Evolutionary conservation across 495 filamentous ascomycete species (phyloP), one percentile per base, ranked within the genome.

Genomic region (Chaetomidium leptoderma): DNA sequence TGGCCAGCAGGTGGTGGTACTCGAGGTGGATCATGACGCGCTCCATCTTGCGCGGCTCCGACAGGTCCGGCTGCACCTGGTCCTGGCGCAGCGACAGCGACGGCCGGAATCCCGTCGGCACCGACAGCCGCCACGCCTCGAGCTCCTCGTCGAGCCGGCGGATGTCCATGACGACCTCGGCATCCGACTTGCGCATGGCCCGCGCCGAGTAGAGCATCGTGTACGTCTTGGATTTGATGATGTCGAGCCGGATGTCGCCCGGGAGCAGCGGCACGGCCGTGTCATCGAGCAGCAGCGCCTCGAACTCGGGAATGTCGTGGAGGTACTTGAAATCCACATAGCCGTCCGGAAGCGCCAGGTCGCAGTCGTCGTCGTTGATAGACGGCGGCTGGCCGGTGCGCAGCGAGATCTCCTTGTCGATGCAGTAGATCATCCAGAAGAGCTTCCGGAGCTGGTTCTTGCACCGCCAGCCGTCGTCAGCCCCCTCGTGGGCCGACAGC

Each of bases 391-490:
- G 78, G 6, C 79, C 80, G 0, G 73, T 80, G 29, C 79, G 74
- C 7, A 81, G 64, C 0, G 74, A 66, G 11, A 81, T 60, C 44
- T 81, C 78, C 58, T 80, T 81, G 49, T 83, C 80, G 30, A 78
- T 53, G 2, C 67, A 73, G 47, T 80, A 83, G 66, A 76, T 76
- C 4, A 81, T 64, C 80, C 79, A 83, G 60, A 83, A 83, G 0
- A 83, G 54, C 44, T 74, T 74, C 0, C 80, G 76, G 0, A 81
- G 60, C 14, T 78, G 75, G 5, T 57, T 58, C 29, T 42, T 58
- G 13, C 19, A 32, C 21, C 48, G 51, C 47, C 27, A 43, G 13
- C 23, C 43, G 13, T 19, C 9, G 45, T 19, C 32, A n/a, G 32
- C 13, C n/a, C n/a, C n/a, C n/a, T n/a, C n/a, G 32, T 42, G 57